phyloP scores from a whole-genome alignment of 2,329 filamentous ascomycete species.

The Stemphylium lycopersici region DNA sequence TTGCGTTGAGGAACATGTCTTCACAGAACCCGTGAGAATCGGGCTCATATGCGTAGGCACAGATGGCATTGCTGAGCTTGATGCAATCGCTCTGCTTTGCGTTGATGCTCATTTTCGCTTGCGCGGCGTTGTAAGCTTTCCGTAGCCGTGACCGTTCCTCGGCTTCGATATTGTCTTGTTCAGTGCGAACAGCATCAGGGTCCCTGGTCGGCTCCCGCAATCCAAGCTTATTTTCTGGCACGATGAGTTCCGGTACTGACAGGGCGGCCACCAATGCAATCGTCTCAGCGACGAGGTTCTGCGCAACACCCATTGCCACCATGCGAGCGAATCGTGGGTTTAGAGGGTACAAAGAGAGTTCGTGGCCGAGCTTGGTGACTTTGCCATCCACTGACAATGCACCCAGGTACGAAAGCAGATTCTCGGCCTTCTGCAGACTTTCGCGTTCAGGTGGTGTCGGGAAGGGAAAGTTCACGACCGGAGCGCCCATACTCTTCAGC shows the following conservation, averaged over 20 bases:
- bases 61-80: constrained; percentile 86
- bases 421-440: constrained; percentile 82
- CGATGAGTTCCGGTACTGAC: constrained; percentile 85
- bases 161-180: constrained; percentile 74
- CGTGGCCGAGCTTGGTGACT: constrained; percentile 78
- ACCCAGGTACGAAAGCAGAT: constrained; percentile 81
- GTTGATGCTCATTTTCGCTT: constrained; percentile 80
- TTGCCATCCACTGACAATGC: constrained; percentile 74
- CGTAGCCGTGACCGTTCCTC: constrained; percentile 70
- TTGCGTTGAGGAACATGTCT: constrained; percentile 82
- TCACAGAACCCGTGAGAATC: constrained; percentile 74
- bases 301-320: constrained; percentile 82
- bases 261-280: constrained; percentile 87
- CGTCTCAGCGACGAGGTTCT: constrained; percentile 82
- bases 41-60: constrained; percentile 68
- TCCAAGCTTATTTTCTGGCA: constrained; percentile 79
- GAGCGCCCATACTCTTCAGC: constrained; percentile 91
- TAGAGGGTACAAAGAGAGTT: constrained; percentile 87
- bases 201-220: constrained; percentile 58
- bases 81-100: constrained; percentile 80
- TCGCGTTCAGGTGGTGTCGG: constrained; percentile 83
- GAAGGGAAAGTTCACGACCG: constrained; percentile 94
- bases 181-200: constrained; percentile 58
- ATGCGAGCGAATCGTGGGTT: constrained; percentile 92
- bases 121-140: constrained; percentile 71